These are phyloP conservation scores for Rhizoctonia solani DNA, from an alignment of 1,284 basidiomycete genomes.

Conservation along the genomic window DNA sequence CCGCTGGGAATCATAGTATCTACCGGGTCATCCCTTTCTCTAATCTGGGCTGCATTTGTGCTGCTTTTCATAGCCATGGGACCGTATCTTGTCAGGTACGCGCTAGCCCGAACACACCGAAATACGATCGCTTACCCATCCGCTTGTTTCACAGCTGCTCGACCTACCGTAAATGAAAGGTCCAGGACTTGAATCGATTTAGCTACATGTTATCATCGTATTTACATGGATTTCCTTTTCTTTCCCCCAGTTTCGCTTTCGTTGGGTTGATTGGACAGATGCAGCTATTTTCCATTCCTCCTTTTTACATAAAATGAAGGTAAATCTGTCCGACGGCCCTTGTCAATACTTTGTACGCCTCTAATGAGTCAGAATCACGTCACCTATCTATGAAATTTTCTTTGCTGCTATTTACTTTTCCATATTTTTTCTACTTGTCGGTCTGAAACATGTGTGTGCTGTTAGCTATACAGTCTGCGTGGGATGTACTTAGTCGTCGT, in stretches of 20 bases:
- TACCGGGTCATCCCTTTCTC: slow-evolving; percentile 34
- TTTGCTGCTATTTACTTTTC: slow-evolving; percentile 16
- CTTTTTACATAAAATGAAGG: slow-evolving; percentile 30
- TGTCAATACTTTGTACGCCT: slow-evolving; percentile 25
- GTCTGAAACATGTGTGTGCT: slow-evolving; percentile 7
- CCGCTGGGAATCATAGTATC: slow-evolving; percentile 36
- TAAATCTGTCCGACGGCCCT: background rate
- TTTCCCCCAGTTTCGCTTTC: slow-evolving; percentile 19
- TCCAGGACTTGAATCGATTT: slow-evolving; percentile 21
- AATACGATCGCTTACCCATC: background rate
- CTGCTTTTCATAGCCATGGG: slow-evolving; percentile 37
- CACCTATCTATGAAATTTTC: slow-evolving; percentile 5
- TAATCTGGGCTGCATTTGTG: slow-evolving; percentile 39
- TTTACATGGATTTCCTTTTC: slow-evolving; percentile 18
- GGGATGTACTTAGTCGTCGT: slow-evolving; percentile 28
- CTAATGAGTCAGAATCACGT: slow-evolving; percentile 26
- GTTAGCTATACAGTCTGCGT: slow-evolving; percentile 12
- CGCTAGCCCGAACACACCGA: background rate
- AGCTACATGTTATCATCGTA: slow-evolving; percentile 13
- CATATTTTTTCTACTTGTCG: slow-evolving; percentile 8
- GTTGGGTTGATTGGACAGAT: background rate
- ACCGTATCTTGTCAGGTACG: slow-evolving; percentile 40
- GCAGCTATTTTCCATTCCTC: background rate
- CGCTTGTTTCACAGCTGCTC: slow-evolving; percentile 21
- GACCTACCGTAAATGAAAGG: slow-evolving; percentile 34